Evolutionary conservation across 192 early-diverging fungal species (phyloP), one percentile per base, ranked within the genome.

Genomic region (Mortierella claussenii): DNA sequence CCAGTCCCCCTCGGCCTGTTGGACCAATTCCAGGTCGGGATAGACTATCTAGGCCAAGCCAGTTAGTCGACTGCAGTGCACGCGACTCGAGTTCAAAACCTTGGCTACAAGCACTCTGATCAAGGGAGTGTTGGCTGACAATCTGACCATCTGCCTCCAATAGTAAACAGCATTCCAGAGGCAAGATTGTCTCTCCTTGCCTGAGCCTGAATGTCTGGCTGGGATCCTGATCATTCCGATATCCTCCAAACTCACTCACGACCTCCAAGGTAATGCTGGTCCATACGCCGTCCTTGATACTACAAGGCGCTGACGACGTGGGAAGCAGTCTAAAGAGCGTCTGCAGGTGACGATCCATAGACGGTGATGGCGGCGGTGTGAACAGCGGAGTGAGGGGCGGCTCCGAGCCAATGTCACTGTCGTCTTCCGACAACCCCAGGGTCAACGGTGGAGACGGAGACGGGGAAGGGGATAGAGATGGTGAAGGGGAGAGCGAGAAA

Each of bases 1-100:
- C 68, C 5, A 69, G 34, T 21, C 68, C 68, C 36, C 68, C 68
- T 20, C 51, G 51, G 4, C 68, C 68, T 10, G 68, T 47, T 18
- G 32, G 23, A 12, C 44, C 58, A 55, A 69, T 60, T 1, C 59
- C 68, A 18, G 59, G 68, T 18, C 43, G 49, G 20, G 48, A 44
- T 1, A 55, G 47, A 37, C 20, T 23, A 2, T 60, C 51, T 11
- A 61, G 1, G 3, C 37, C 57, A 36, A 32, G 57, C 68, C 68
- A 69, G 58, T 53, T 47, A 3, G 42, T n/a, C 4, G 68, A 69
- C 10, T 68, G 65, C 26, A 68, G 47, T 21, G 36, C 65, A 32
- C 65, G 65, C 20, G 40, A 58, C 47, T 68, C 65, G 47, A 68
- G 20, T 3, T 15, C 18, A 28, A 62, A 26, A 23, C 30, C 28